These are phyloP conservation scores for Paramecium tetraurelia DNA, from an alignment of 73 alveolate genomes.

Conservation along the genomic window DNA sequence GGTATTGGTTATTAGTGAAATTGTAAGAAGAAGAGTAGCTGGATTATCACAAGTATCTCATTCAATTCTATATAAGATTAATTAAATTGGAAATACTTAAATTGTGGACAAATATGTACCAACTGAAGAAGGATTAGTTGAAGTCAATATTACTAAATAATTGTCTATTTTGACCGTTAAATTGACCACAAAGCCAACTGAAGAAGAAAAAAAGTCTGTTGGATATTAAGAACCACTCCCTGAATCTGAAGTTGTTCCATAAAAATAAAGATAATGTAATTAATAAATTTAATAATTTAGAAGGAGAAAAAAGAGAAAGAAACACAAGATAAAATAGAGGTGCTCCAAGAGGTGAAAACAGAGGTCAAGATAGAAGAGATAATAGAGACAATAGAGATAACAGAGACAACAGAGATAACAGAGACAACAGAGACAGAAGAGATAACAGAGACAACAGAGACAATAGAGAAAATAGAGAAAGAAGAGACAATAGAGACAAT, in stretches of 20 bases:
- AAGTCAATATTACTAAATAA: constrained; percentile 20
- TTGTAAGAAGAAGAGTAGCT: constrained; percentile 47
- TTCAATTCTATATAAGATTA: background rate
- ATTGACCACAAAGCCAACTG: constrained; percentile 20
- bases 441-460: background rate
- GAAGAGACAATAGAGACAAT: constrained; percentile 9
- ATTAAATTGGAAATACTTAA: constrained; percentile 4
- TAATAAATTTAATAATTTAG: background rate
- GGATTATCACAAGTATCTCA: background rate
- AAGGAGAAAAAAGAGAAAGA: constrained; percentile 32
- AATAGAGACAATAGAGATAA: background rate
- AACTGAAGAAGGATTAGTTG: constrained; percentile 47
- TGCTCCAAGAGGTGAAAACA: constrained; percentile 19
- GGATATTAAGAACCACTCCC: constrained; percentile 40
- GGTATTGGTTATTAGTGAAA: constrained; percentile 29
- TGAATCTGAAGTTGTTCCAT: constrained; percentile 47
- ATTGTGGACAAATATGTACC: constrained; percentile 37
- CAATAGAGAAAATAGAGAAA: background rate
- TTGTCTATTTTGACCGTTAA: constrained; percentile 25
- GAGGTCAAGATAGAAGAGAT: background rate
- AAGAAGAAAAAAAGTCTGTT: background rate
- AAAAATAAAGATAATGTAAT: constrained; percentile 32
- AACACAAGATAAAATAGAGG: constrained; percentile 14
- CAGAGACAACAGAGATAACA: background rate
- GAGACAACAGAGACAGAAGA: background rate